Conservation (phyloP, 208 protist genomes). For the Acanthamoeba lenticulata region DNA sequence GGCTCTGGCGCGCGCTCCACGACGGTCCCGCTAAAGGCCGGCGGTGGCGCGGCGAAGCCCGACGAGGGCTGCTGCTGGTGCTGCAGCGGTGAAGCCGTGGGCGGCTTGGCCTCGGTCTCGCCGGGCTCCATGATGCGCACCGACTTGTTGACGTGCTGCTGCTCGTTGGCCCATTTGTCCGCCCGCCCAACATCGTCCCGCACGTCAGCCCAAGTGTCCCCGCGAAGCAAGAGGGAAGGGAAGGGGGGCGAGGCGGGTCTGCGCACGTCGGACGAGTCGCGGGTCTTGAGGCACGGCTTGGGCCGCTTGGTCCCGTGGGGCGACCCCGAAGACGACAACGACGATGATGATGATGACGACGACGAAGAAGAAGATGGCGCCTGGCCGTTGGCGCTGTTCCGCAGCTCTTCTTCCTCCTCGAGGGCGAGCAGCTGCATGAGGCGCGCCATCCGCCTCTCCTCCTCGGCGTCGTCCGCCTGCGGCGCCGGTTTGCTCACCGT, state of each 20-base stretch:
- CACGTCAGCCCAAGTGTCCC: too few relatives aligned
- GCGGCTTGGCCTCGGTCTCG: conserved; percentile 9
- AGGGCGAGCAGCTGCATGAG: conserved; percentile 36
- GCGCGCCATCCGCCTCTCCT: conserved; percentile 27
- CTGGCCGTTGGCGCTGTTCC: background rate
- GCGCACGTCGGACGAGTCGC: background rate
- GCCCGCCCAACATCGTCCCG: too few relatives aligned
- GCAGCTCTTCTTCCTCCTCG: conserved; percentile 38
- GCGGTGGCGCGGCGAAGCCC: background rate
- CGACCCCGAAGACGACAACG: background rate
- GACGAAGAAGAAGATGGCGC: too few relatives aligned
- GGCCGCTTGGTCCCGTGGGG: background rate
- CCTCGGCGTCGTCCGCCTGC: background rate
- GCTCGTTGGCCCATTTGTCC: too few relatives aligned
- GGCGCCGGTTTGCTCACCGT: background rate
- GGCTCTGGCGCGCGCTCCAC: background rate
- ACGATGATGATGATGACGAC: background rate
- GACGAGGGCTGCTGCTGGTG: background rate
- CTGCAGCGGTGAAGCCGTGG: background rate
- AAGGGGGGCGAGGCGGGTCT: background rate
- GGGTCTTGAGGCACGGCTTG: conserved; percentile 10
- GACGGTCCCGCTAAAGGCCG: background rate
- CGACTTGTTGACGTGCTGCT: conserved; percentile 27
- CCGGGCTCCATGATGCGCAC: conserved; percentile 5
- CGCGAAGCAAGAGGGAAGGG: background rate